A percentile compares a stretch with the other conserved stretches of the same genome.
Conservation (phyloP, 306 rosid species). For the Vachellia pachyceras region DNA sequence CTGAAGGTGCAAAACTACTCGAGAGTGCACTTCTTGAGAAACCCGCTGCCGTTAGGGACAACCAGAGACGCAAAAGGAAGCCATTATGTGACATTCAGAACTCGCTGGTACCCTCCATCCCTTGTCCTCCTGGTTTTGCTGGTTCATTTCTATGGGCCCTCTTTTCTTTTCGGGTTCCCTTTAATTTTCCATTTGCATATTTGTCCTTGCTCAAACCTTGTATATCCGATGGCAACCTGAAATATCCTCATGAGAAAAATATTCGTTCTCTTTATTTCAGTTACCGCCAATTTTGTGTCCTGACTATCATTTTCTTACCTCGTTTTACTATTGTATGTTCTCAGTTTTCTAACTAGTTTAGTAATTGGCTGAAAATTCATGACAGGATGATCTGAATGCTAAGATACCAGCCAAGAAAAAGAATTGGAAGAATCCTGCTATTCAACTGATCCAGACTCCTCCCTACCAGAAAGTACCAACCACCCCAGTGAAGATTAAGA, state of each 20-base stretch:
- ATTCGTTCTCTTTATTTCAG: slow-evolving; percentile 11
- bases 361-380: slow-evolving; percentile 35
- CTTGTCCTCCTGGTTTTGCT: neutral
- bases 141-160: neutral
- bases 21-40: slow-evolving; percentile 65
- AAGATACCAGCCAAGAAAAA: slow-evolving; percentile 53
- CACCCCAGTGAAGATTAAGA: slow-evolving; percentile 29
- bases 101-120: slow-evolving; percentile 57
- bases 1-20: slow-evolving; percentile 63
- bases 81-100: slow-evolving; percentile 83
- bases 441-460: slow-evolving; percentile 52
- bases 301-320: slow-evolving; percentile 5
- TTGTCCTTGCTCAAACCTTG: neutral
- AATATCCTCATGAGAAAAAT: neutral
- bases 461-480: slow-evolving; percentile 45
- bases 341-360: slow-evolving; percentile 22
- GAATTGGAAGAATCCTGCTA: slow-evolving; percentile 48
- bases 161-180: neutral
- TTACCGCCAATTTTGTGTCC: slow-evolving; percentile 6
- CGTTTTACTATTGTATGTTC: no score
- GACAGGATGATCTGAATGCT: slow-evolving; percentile 54
- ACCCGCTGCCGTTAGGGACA: slow-evolving; percentile 47
- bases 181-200: neutral
- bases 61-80: slow-evolving; percentile 57
- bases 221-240: neutral